Evolutionary conservation across 257 asterid species (phyloP), one percentile per base, ranked within the genome.

Genomic region (Ligustrum vulgare): DNA sequence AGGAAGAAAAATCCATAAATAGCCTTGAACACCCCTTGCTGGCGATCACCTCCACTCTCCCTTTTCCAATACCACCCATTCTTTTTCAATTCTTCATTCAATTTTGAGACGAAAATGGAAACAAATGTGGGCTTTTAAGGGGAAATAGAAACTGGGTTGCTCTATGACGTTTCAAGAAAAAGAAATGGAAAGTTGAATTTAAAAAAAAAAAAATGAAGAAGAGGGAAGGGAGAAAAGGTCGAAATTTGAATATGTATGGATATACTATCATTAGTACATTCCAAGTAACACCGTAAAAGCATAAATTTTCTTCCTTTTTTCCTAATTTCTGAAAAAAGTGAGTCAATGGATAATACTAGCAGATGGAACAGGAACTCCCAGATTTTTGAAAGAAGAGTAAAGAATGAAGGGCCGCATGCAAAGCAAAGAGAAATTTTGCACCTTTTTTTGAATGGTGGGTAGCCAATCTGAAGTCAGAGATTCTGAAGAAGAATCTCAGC

Each of bases 11-110:
- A 22, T 91, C 95, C 67, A 82, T 72, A 72, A 92, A 88, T 25
- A 86, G 75, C 92, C 86, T 92, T 23, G 98, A 91, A 85, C 97
- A 94, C 41, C 98, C 98, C 72, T 89, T 94, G 22, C 91, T 91
- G 72, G 84, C 72, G 49, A 94, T 79, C 80, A 92, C 96, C 82
- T 90, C 97, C 77, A 89, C 96, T 75, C 86, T 86, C 69, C 88
- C 88, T 70, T 85, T 82, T 65, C 89, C 84, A 75, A 84, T 73
- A 72, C 85, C 89, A 7, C 78, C 85, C 90, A 87, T 58, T 75
- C 77, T 77, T 77, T 82, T 47, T 60, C 77, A 62, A 77, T 69
- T 81, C 82, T 54, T 70, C 39, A 34, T 37, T 71, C 78, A 72
- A 67, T 41, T 66, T 66, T 18, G 9, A 37, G 45, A 77, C 12